A percentile compares a stretch with the other conserved stretches of the same genome.
These are phyloP conservation scores for Naegleria fowleri DNA, from an alignment of 208 protist genomes.

Conservation along the genomic window DNA sequence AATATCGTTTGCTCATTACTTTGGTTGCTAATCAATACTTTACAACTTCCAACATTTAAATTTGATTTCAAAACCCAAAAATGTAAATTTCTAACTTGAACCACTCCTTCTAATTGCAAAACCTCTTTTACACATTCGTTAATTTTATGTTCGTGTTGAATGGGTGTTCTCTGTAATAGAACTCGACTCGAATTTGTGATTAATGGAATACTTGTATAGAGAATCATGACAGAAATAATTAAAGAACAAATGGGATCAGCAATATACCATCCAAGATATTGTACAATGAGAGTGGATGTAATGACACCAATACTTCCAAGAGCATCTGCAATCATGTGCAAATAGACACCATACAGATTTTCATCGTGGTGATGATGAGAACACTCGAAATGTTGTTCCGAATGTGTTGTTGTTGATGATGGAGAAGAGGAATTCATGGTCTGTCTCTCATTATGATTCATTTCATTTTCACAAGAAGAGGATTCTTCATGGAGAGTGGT, in stretches of 20 bases:
- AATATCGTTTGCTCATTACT: background rate
- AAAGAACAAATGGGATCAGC: slow-evolving; percentile 67
- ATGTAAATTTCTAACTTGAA: background rate
- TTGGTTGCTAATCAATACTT: background rate
- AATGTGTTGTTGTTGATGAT: background rate
- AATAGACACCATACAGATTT: slow-evolving; percentile 71
- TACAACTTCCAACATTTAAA: background rate
- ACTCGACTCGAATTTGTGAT: background rate
- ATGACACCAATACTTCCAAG: slow-evolving; percentile 74
- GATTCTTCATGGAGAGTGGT: no score
- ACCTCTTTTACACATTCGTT: background rate
- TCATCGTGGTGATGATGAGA: slow-evolving; percentile 47
- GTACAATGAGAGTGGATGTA: slow-evolving; percentile 62
- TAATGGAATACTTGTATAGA: slow-evolving; percentile 64
- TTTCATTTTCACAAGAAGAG: no score
- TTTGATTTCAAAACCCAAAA: slow-evolving; percentile 19
- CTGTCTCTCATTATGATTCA: no score
- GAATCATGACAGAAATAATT: slow-evolving; percentile 60
- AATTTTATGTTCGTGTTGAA: background rate
- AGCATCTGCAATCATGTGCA: slow-evolving; percentile 77
- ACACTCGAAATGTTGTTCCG: no score
- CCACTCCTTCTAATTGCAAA: background rate
- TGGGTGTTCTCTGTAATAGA: background rate
- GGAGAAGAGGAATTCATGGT: no score
- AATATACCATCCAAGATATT: slow-evolving; percentile 54